Evolutionary conservation across 2,329 filamentous ascomycete genomes (phyloP).

Genomic region (Microcera coccophila): DNA sequence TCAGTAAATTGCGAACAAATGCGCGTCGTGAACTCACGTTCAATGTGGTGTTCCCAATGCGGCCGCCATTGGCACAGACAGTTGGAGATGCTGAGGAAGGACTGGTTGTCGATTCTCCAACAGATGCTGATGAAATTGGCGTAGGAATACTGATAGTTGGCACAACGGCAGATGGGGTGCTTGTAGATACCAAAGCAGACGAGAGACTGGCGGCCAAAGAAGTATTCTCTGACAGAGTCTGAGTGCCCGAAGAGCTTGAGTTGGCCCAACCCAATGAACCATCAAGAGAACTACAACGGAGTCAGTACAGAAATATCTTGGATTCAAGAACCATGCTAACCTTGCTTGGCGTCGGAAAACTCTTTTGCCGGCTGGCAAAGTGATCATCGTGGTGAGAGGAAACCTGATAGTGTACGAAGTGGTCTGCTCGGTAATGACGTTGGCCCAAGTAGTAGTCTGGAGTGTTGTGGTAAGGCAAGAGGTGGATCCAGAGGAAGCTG

Average conservation of each 20-base stretch:
- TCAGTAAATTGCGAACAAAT: conserved; percentile 11
- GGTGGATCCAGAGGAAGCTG: not conserved
- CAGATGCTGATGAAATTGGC: conserved; percentile 2
- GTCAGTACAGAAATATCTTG: conserved; percentile 8
- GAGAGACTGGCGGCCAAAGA: conserved; percentile 22
- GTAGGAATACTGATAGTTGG: conserved; percentile 7
- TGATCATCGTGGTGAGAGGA: conserved; percentile 37
- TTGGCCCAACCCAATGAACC: conserved; percentile 25
- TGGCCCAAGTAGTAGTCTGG: conserved; percentile 38
- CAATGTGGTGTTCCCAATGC: conserved; percentile 37
- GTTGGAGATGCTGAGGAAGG: conserved; percentile 14
- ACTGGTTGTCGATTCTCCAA: conserved; percentile 3
- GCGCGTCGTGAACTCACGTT: conserved; percentile 30
- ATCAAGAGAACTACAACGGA: conserved; percentile 14
- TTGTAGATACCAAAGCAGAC: conserved; percentile 25
- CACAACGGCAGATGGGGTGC: conserved; percentile 7
- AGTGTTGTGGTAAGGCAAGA: conserved; percentile 20
- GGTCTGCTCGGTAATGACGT: conserved; percentile 36
- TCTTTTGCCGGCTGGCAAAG: conserved; percentile 27
- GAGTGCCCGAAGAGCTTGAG: conserved; percentile 22
- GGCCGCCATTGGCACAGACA: conserved; percentile 28
- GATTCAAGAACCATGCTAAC: conserved; percentile 17
- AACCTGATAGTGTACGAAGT: conserved; percentile 40
- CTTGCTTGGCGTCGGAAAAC: conserved; percentile 28
- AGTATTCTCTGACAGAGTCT: conserved; percentile 16